These are phyloP conservation scores for Xylariaceae sp. DNA, from an alignment of 2,329 filamentous ascomycete genomes.

Conservation along the genomic window DNA sequence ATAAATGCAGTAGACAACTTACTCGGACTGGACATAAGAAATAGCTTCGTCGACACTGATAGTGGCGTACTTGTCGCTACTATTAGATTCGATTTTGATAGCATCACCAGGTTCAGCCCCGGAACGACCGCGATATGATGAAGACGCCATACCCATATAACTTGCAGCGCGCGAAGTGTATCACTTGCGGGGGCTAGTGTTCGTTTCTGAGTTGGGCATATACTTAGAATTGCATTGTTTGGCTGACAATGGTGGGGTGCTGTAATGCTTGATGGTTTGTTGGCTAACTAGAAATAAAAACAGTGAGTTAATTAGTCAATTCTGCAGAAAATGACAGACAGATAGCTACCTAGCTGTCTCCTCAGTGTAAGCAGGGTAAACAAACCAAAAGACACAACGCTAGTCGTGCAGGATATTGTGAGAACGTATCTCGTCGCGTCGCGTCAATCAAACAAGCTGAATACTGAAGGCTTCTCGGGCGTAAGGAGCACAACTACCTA, in stretches of 20 bases:
- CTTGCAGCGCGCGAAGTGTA: not conserved
- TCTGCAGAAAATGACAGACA: too few relatives aligned
- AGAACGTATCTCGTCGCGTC: not conserved
- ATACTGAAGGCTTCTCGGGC: not conserved
- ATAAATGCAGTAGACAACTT: not conserved
- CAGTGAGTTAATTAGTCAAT: not conserved
- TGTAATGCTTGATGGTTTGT: not conserved
- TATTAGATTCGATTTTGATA: too few relatives aligned
- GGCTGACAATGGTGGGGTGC: not conserved
- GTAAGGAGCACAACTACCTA: not conserved
- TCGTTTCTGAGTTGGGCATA: not conserved
- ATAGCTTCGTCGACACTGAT: not conserved
- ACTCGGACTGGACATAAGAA: not conserved
- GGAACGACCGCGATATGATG: not conserved
- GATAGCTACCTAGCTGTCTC: not conserved
- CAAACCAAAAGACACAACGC: not conserved
- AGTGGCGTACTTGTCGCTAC: too few relatives aligned
- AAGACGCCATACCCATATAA: not conserved
- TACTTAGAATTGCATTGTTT: too few relatives aligned
- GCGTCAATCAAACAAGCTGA: too few relatives aligned
- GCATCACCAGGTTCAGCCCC: not conserved
- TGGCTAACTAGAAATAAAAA: not conserved
- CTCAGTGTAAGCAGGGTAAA: too few relatives aligned
- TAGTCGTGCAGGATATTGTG: too few relatives aligned
- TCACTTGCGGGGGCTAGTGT: too few relatives aligned